Base-by-base conservation (phyloP, 208 protist genomes). In the Trypanosoma avium region DNA sequence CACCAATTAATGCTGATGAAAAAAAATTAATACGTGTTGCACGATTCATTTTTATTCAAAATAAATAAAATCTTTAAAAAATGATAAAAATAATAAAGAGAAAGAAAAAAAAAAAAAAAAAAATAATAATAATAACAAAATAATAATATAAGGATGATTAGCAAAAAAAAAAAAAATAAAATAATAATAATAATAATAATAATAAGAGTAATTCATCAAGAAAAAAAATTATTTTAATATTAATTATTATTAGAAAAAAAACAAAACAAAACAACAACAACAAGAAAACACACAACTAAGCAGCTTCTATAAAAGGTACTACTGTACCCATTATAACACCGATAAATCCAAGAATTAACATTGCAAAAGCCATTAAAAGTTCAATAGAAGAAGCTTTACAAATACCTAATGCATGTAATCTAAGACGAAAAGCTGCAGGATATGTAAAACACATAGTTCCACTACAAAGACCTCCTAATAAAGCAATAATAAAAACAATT, bases 361-460 rank as follows among this genome's bases (percentile, higher is more conserved):
- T 87, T 9, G 61, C 53, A 35, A 27, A 61, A 13, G 77, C 80
- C 6, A 73, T 48, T 50, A 57, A 58, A 13, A 71, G 50, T 52
- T 83, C 80, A 4, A 62, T 46, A 15, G 43, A 38, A n/a, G 65
- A 55, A 52, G 70, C 80, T n/a, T 64, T 72, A 19, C 48, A 69
- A 13, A 90, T 57, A 3, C 84, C 80, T 15, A 74, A 60, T 36
- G 62, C 38, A 57, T 90, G 84, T 24, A 91, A 54, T 2, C 68
- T 56, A 43, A 82, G 67, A 8, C 84, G 77, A 54, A 91, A 91
- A 27, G 75, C 49, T 5, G 84, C 80, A 0, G 84, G 84, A 68
- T 84, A 88, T 32, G 61, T 84, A 55, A 86, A 91, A 60, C 84
- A 91, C 10, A 91, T 46, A 1, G 70, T 86, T 61, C 84, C 85